Conservation (phyloP, 2,329 filamentous ascomycete species). For the Fusarium incarnatum region DNA sequence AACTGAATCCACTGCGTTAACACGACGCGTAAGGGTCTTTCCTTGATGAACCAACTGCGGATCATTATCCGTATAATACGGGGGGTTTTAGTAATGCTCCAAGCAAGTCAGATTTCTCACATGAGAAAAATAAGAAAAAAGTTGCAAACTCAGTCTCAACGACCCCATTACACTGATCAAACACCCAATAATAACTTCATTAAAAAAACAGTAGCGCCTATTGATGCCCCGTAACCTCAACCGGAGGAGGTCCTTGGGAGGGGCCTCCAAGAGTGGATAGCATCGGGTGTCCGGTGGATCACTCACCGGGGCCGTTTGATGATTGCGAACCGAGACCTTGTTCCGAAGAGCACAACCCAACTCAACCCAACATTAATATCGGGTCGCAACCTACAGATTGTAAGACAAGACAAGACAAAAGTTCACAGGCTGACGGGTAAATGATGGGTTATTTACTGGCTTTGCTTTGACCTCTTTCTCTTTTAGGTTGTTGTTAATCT, state of each 20-base stretch:
- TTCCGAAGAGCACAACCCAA: constrained; percentile 29
- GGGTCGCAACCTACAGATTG: background rate
- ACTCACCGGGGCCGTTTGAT: constrained; percentile 29
- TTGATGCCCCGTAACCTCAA: constrained; percentile 27
- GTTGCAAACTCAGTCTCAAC: constrained; percentile 12
- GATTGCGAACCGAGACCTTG: constrained; percentile 35
- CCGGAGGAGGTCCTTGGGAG: constrained; percentile 30
- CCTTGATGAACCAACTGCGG: background rate
- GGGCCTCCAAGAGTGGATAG: constrained; percentile 32
- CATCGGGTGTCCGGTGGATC: constrained; percentile 29
- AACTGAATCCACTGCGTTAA: background rate
- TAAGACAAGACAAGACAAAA: background rate
- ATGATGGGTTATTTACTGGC: background rate
- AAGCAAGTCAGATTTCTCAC: constrained; percentile 5
- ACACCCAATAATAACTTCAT: constrained; percentile 23
- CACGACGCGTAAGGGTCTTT: constrained; percentile 18
- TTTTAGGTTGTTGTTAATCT: constrained; percentile 16
- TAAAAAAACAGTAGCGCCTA: constrained; percentile 12
- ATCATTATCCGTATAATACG: background rate
- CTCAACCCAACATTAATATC: constrained; percentile 8
- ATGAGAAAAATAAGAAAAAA: background rate
- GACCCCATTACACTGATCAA: constrained; percentile 1
- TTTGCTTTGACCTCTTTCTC: constrained; percentile 22
- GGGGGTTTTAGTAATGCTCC: background rate
- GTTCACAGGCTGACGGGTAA: background rate